These are phyloP conservation scores for Vigna unguiculata DNA, from an alignment of 306 rosid species.

Conservation along the genomic window DNA sequence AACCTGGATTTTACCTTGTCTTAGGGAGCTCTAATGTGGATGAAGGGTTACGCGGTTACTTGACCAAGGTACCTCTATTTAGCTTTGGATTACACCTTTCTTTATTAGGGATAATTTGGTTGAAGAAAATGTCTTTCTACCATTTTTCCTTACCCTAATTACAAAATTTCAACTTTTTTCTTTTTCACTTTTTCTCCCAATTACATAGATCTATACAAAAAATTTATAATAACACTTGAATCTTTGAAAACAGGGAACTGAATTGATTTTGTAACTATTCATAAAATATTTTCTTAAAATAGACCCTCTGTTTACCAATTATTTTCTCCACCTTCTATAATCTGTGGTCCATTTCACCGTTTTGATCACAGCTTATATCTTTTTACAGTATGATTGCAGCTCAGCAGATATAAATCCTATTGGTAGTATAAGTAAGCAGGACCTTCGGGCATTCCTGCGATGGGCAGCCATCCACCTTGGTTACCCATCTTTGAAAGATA, in stretches of 20 bases:
- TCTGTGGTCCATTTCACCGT: slow-evolving; percentile 33
- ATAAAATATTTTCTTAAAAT: not conserved
- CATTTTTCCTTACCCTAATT: slow-evolving; percentile 9
- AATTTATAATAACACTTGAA: not conserved
- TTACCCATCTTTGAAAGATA: slow-evolving; percentile 75
- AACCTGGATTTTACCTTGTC: slow-evolving; percentile 92
- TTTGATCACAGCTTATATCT: slow-evolving; percentile 39
- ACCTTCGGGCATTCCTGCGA: slow-evolving; percentile 79
- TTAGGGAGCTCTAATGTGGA: slow-evolving; percentile 96
- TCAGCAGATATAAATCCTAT: slow-evolving; percentile 97
- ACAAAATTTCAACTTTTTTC: not conserved
- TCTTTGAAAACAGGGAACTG: not conserved
- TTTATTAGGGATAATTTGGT: not conserved
- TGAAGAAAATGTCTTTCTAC: not conserved
- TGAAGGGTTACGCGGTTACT: slow-evolving; percentile 90
- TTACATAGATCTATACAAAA: not conserved
- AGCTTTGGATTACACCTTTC: not conserved
- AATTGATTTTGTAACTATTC: not conserved
- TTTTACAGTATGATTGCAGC: slow-evolving; percentile 87
- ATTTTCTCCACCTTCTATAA: slow-evolving; percentile 7
- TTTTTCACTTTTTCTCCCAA: not conserved
- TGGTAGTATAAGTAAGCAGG: slow-evolving; percentile 93
- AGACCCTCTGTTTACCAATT: not conserved
- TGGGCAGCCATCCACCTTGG: slow-evolving; percentile 96
- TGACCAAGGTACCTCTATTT: slow-evolving; percentile 74